A percentile compares a stretch with the other conserved stretches of the same genome.
Conservation (phyloP, 2,329 filamentous ascomycete genomes). For the Sporothrix variecibatus region DNA sequence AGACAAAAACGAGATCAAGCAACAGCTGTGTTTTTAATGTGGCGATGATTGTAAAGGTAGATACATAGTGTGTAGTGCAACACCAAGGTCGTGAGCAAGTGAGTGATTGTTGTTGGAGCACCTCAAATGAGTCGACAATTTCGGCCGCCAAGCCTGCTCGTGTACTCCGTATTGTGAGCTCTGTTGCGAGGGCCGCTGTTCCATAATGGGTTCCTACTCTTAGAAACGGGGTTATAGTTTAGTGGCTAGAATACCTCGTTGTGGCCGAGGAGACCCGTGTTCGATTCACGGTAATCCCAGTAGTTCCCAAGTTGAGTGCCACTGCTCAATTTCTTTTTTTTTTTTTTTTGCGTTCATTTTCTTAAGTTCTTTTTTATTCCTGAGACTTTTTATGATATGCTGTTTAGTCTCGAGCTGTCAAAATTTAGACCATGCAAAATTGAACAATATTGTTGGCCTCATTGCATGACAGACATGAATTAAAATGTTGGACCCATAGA, state of each 20-base stretch:
- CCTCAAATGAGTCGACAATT: neutral
- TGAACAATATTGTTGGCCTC: no score
- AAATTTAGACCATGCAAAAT: neutral
- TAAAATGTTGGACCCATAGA: no score
- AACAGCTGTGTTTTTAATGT: no score
- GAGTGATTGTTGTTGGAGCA: no score
- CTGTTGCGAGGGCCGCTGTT: neutral
- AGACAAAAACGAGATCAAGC: no score
- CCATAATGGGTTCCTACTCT: neutral
- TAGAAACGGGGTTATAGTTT: constrained; percentile 32
- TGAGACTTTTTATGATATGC: neutral
- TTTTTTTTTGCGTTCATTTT: no score
- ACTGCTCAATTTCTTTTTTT: neutral
- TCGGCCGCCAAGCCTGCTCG: neutral
- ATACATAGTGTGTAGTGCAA: no score
- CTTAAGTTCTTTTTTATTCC: no score
- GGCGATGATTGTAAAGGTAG: no score
- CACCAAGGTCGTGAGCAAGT: no score
- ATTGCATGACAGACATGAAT: no score
- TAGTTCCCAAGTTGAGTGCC: constrained; percentile 6
- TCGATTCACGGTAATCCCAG: constrained; percentile 33
- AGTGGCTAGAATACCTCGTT: constrained; percentile 33
- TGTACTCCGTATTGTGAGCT: neutral
- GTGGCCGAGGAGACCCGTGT: constrained; percentile 33
- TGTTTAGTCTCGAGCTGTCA: neutral